Evolutionary conservation across 352 stramenopile species (phyloP), one percentile per base, ranked within the genome.

Genomic region (Phytophthora vignae): DNA sequence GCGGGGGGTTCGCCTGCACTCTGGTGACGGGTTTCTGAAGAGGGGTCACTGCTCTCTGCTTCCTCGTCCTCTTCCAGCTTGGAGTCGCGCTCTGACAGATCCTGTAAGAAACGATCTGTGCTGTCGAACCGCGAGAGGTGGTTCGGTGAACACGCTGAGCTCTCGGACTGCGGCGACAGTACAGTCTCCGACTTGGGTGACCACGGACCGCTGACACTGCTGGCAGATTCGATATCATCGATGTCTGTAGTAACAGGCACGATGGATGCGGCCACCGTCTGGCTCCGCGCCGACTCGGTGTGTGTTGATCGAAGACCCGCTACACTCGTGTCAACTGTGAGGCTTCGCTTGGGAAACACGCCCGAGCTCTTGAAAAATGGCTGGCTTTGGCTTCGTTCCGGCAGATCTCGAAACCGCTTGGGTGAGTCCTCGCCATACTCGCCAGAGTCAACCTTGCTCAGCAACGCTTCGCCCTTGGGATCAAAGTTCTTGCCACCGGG

Each of bases 31-130:
- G 54, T 49, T 63, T 78, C 60, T 11, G 65, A 73, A 25, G 64
- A 73, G n/a, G 55, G 57, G 21, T 67, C 55, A 36, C 62, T 73
- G 50, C 33, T 66, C 19, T 84, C 67, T 6, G 55, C 71, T 60
- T 81, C 69, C 29, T 90, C 86, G 29, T 89, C 84, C 49, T 91
- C 77, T 22, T 88, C 84, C 7, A 89, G 67, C 70, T 91, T 93
- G 31, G 81, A 90, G 59, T 95, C 88, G 40, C 87, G 84, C 48
- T 92, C 87, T 10, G 85, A 86, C 14, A 93, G 75, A 31, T 84
- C 86, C 19, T 85, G 74, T 29, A 95, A 64, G 56, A 90, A 93
- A 15, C 78, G 83, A 52, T 95, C 88, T 4, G 88, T 95, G 64
- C 86, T 94, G 60, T 95, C 88, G 19, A 83, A 91, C n/a, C 88